Conservation (phyloP, 305 asterid species). For the Rubia peregrina region DNA sequence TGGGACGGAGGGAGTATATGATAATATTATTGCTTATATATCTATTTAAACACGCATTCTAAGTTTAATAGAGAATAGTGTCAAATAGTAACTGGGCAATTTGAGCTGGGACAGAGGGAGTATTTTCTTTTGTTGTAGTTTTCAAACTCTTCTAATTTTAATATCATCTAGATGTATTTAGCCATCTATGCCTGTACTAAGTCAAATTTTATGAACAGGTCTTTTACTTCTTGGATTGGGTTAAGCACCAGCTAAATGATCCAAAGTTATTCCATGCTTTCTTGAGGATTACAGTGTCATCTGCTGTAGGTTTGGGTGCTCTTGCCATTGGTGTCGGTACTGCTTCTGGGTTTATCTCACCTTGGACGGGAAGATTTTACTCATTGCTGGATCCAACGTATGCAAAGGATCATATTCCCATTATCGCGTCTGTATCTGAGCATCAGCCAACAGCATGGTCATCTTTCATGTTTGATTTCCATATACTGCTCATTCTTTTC, state of each 20-base stretch:
- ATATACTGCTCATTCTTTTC: slow-evolving; percentile 71
- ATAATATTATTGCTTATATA: too few relatives aligned
- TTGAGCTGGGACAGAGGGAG: too few relatives aligned
- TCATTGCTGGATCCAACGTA: slow-evolving; percentile 96
- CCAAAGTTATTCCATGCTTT: slow-evolving; percentile 82
- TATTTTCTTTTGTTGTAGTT: background rate
- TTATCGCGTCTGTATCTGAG: slow-evolving; percentile 97
- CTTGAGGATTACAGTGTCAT: slow-evolving; percentile 75
- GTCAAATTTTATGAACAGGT: slow-evolving; percentile 42
- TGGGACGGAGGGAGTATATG: too few relatives aligned
- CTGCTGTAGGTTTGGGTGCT: slow-evolving; percentile 73
- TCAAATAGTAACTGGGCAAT: too few relatives aligned
- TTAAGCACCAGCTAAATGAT: slow-evolving; percentile 75
- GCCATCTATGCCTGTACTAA: background rate
- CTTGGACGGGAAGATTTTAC: slow-evolving; percentile 99
- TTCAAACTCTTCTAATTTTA: background rate
- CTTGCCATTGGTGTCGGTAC: slow-evolving; percentile 89
- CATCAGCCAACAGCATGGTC: slow-evolving; percentile 99
- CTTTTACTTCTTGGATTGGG: slow-evolving; percentile 92
- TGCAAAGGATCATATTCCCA: slow-evolving; percentile 97
- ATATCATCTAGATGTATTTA: background rate
- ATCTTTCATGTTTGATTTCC: slow-evolving; percentile 98
- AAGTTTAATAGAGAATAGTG: too few relatives aligned
- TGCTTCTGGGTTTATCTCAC: slow-evolving; percentile 97
- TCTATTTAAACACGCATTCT: too few relatives aligned